phyloP scores from a whole-genome alignment of 257 asterid genomes.

The Lithospermum erythrorhizon region DNA sequence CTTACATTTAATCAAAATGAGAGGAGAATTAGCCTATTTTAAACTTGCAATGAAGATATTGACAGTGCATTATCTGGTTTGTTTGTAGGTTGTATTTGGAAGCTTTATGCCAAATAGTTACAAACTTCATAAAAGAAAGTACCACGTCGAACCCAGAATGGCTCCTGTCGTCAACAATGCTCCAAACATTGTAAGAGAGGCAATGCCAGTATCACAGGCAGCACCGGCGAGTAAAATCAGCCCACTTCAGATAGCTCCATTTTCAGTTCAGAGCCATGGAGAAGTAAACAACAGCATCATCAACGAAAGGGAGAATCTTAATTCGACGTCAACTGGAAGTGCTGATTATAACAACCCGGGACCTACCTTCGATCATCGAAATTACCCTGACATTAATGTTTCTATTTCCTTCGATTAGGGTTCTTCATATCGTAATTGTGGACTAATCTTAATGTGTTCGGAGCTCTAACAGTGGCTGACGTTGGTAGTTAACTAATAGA shows the following conservation, averaged over 20 bases:
- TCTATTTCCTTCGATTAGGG: conserved; percentile 47
- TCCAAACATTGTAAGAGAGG: conserved; percentile 35
- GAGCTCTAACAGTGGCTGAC: conserved; percentile 21
- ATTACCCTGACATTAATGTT: conserved; percentile 68
- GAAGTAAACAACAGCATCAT: conserved; percentile 24
- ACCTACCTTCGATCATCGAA: conserved; percentile 38
- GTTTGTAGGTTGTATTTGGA: conserved; percentile 64
- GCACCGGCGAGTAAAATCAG: conserved; percentile 29
- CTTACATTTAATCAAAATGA: too few species aligned
- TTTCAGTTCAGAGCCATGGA: conserved; percentile 37
- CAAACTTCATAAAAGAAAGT: conserved; percentile 35
- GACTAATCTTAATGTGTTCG: conserved; percentile 11
- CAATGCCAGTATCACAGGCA: conserved; percentile 50
- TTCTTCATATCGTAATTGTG: conserved; percentile 9
- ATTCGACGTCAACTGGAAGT: conserved; percentile 46
- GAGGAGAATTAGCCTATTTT: too few species aligned
- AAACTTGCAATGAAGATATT: neutral
- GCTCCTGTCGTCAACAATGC: conserved; percentile 29
- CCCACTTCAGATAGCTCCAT: conserved; percentile 26
- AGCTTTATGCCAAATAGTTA: conserved; percentile 50
- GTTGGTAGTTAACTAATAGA: neutral
- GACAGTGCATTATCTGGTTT: neutral
- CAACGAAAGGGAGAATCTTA: conserved; percentile 33
- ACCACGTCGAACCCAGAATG: conserved; percentile 24
- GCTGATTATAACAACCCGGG: conserved; percentile 49